These are phyloP conservation scores for Eucommia ulmoides DNA, from an alignment of 257 asterid genomes.

Conservation along the genomic window DNA sequence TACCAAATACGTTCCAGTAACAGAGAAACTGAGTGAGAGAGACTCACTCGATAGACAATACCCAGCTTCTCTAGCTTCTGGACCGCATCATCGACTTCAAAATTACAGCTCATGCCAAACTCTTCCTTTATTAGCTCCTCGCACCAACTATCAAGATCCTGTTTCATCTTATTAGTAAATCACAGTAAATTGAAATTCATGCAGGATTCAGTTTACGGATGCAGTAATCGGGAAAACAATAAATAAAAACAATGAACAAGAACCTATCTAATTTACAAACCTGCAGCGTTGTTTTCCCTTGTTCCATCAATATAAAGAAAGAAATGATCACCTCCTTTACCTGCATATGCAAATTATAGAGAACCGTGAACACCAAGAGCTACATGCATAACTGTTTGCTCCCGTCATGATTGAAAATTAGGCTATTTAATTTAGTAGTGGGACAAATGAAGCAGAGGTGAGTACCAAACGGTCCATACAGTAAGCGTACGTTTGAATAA, in stretches of 20 bases:
- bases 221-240: conserved; percentile 5
- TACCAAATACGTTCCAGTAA: background rate
- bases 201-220: conserved; percentile 11
- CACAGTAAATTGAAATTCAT: conserved; percentile 2
- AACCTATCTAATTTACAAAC: conserved; percentile 21
- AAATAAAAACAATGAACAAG: background rate
- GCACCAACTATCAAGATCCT: conserved; percentile 90
- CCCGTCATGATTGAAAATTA: too few relatives aligned
- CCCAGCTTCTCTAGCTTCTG: conserved; percentile 85
- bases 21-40: conserved; percentile 3
- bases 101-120: conserved; percentile 73
- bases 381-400: too few relatives aligned
- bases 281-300: conserved; percentile 92
- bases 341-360: conserved; percentile 26
- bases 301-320: conserved; percentile 90
- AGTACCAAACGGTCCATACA: background rate
- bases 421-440: too few relatives aligned
- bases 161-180: conserved; percentile 1
- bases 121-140: conserved; percentile 87
- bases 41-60: conserved; percentile 74
- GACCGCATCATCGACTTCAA: conserved; percentile 92
- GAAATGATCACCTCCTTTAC: conserved; percentile 95
- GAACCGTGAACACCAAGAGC: background rate
- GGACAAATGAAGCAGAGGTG: too few relatives aligned
- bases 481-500: conserved; percentile 7